Evolutionary conservation across 208 protist species (phyloP).

Genomic region (Acanthamoeba divionensis): DNA sequence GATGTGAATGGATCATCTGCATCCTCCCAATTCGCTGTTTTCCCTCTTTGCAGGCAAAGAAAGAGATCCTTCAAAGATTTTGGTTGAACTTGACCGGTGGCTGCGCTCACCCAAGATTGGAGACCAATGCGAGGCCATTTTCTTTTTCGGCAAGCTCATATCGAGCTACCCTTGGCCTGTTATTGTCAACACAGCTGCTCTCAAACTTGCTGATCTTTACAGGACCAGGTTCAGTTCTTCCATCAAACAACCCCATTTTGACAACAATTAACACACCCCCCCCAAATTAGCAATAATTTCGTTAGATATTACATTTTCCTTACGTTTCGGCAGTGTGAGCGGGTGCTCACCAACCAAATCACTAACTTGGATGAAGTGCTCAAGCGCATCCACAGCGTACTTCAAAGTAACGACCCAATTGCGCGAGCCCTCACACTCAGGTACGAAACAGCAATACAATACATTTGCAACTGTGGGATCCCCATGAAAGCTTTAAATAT

Average conservation of each 20-base stretch:
- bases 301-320: background rate
- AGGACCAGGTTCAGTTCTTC: background rate
- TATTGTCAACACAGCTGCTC: conserved; percentile 23
- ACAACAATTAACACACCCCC: too few species aligned
- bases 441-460: too few species aligned
- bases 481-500: too few species aligned
- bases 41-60: background rate
- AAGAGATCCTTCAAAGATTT: background rate
- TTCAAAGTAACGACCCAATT: conserved; percentile 23
- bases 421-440: conserved; percentile 29
- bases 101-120: background rate
- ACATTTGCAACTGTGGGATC: too few species aligned
- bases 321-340: background rate
- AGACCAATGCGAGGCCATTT: conserved; percentile 37
- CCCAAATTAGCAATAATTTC: conserved; percentile 47
- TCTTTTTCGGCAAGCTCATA: conserved; percentile 24
- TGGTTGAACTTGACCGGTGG: conserved; percentile 11
- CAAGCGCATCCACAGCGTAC: conserved; percentile 15
- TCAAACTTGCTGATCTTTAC: conserved; percentile 34
- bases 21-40: conserved; percentile 50
- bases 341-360: background rate
- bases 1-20: too few species aligned
- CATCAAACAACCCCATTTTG: too few species aligned
- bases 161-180: conserved; percentile 31
- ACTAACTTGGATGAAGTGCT: conserved; percentile 41